Evolutionary conservation across 306 rosid species (phyloP).

Genomic region (Malus orientalis): DNA sequence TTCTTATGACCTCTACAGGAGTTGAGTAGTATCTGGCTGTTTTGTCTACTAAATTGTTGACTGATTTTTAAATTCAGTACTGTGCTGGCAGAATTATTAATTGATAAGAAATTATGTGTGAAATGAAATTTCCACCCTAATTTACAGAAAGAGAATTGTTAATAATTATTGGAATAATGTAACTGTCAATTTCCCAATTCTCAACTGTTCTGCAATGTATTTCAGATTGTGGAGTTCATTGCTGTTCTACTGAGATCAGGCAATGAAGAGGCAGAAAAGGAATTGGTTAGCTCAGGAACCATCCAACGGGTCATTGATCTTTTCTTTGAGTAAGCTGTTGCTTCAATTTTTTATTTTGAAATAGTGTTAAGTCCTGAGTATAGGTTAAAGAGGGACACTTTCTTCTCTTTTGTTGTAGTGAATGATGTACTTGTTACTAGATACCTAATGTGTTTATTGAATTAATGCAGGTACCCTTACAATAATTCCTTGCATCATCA

Average conservation of each 20-base stretch:
- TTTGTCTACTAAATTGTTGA: not conserved
- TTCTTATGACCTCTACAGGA: not conserved
- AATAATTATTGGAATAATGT: not conserved
- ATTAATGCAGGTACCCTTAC: slow-evolving; percentile 77
- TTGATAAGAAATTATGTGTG: not conserved
- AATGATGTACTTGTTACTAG: slow-evolving; percentile 6
- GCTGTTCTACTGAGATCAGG: slow-evolving; percentile 79
- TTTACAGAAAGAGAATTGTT: not conserved
- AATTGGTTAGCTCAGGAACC: slow-evolving; percentile 83
- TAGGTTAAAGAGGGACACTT: slow-evolving; percentile 1
- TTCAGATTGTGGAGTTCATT: slow-evolving; percentile 91
- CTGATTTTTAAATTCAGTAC: not conserved
- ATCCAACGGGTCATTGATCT: slow-evolving; percentile 79
- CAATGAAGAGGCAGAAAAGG: slow-evolving; percentile 75
- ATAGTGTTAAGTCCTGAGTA: not conserved
- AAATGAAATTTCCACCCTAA: not conserved
- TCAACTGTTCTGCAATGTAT: slow-evolving; percentile 11
- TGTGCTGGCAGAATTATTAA: not conserved
- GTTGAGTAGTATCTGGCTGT: not conserved
- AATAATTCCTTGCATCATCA: slow-evolving; percentile 88
- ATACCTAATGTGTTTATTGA: slow-evolving; percentile 2
- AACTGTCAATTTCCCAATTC: slow-evolving; percentile 1
- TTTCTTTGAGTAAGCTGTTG: slow-evolving; percentile 79
- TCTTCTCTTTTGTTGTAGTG: not conserved
- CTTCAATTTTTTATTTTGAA: not conserved